Percentiles rank a stretch among this genome's conserved stretches.
Conservation (phyloP, 2,329 filamentous ascomycete species). For the Thermothelomyces thermophilus region DNA sequence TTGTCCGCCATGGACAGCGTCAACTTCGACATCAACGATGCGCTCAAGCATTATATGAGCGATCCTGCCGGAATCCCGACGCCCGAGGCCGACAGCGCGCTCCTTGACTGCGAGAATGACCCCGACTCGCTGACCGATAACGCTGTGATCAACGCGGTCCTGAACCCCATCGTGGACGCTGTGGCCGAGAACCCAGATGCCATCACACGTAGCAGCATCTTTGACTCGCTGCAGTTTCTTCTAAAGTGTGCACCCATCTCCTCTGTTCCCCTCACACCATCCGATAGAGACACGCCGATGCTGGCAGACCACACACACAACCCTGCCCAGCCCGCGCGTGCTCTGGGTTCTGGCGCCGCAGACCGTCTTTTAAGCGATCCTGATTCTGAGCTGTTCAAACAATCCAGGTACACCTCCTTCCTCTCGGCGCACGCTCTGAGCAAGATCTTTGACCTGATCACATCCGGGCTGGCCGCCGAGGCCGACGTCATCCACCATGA, state of each 20-base stretch:
- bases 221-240: constrained; percentile 92
- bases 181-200: constrained; percentile 89
- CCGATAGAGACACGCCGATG: constrained; percentile 4
- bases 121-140: constrained; percentile 69
- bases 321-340: constrained; percentile 9
- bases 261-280: constrained; percentile 29
- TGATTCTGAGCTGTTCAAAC: constrained; percentile 57
- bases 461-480: constrained; percentile 77
- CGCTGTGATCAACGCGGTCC: constrained; percentile 70
- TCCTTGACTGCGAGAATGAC: constrained; percentile 89
- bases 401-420: constrained; percentile 70
- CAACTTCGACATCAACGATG: constrained; percentile 92
- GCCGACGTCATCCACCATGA: constrained; percentile 80
- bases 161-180: constrained; percentile 89
- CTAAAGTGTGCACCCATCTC: constrained; percentile 78
- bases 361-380: constrained; percentile 32
- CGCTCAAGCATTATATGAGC: constrained; percentile 93
- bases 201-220: constrained; percentile 67
- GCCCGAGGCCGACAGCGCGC: constrained; percentile 72
- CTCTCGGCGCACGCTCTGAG: constrained; percentile 77
- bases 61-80: constrained; percentile 79
- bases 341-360: constrained; percentile 19
- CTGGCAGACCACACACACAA: constrained; percentile 10
- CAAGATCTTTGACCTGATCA: constrained; percentile 87
- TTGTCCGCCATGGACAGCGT: constrained; percentile 59